Evolutionary conservation across 2,329 filamentous ascomycete species (phyloP).

Genomic region (Alternaria ventricosa): DNA sequence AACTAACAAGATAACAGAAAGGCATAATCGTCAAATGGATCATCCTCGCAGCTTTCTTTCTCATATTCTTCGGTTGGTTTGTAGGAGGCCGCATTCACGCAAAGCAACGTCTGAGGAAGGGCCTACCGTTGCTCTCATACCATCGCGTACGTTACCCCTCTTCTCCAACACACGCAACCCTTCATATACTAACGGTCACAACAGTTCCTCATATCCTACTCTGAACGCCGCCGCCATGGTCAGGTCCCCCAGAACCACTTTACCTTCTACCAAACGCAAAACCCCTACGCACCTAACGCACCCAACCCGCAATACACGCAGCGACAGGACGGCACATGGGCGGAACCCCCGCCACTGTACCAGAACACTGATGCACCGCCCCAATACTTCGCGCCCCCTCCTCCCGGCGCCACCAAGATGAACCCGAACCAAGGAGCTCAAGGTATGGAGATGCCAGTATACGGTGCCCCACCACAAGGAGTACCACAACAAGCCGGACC

Average conservation of each 20-base stretch:
- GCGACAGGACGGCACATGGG: constrained; percentile 37
- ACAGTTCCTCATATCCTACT: constrained; percentile 53
- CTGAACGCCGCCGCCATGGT: constrained; percentile 44
- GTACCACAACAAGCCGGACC: constrained; percentile 13
- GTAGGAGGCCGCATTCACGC: constrained; percentile 75
- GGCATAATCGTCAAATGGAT: constrained; percentile 74
- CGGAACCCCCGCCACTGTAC: constrained; percentile 46
- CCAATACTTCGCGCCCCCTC: constrained; percentile 41
- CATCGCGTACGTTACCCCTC: constrained; percentile 59
- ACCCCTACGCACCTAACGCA: constrained; percentile 17
- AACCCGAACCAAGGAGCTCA: constrained; percentile 31
- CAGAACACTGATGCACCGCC: constrained; percentile 44
- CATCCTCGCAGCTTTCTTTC: constrained; percentile 68
- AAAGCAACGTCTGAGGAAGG: constrained; percentile 68
- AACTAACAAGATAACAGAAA: constrained; percentile 52
- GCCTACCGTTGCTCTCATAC: constrained; percentile 70
- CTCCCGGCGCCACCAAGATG: constrained; percentile 39
- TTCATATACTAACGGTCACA: neutral
- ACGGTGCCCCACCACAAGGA: constrained; percentile 15
- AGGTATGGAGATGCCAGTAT: constrained; percentile 38
- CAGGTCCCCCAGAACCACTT: constrained; percentile 47
- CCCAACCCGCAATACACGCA: constrained; percentile 26
- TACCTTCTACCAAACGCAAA: constrained; percentile 46
- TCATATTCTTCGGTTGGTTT: constrained; percentile 67
- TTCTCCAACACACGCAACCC: neutral